Evolutionary conservation across 2,329 filamentous ascomycete species (phyloP).

Genomic region (Coleophoma eucalyptorum): DNA sequence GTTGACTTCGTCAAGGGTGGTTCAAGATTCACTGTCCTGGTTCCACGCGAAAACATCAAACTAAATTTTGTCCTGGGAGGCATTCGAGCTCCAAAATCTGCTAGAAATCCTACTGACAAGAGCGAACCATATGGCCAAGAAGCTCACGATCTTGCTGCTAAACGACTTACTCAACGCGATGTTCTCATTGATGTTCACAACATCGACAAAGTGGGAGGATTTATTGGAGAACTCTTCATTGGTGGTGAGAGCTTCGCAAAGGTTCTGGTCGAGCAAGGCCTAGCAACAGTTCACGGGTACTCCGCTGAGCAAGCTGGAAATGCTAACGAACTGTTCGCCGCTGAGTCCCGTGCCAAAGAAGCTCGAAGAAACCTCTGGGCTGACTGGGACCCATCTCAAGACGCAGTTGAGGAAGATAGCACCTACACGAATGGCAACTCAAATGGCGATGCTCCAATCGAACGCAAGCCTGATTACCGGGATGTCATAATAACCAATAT

Average conservation of each 20-base stretch:
- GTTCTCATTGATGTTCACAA: conserved; percentile 94
- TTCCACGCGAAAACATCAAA: conserved; percentile 91
- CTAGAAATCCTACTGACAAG: conserved; percentile 71
- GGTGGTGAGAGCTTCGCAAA: conserved; percentile 96
- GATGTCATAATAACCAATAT: conserved; percentile 92
- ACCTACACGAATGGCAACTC: conserved; percentile 43
- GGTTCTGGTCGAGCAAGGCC: conserved; percentile 85
- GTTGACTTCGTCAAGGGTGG: conserved; percentile 99
- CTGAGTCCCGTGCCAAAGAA: conserved; percentile 87
- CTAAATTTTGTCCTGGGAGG: conserved; percentile 92
- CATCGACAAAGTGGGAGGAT: conserved; percentile 93
- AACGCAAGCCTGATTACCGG: conserved; percentile 81
- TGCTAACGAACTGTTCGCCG: conserved; percentile 78
- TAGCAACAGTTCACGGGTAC: conserved; percentile 89
- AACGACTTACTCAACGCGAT: conserved; percentile 86
- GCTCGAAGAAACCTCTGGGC: conserved; percentile 86
- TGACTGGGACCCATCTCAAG: conserved; percentile 88
- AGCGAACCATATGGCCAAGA: conserved; percentile 95
- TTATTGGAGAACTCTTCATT: conserved; percentile 91
- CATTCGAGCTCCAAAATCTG: conserved; percentile 85
- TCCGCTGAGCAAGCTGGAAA: conserved; percentile 95
- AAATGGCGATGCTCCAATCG: conserved; percentile 49
- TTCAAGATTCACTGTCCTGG: conserved; percentile 85
- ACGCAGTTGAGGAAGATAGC: conserved; percentile 58
- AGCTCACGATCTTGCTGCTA: conserved; percentile 86